phyloP scores from a whole-genome alignment of 2,329 filamentous ascomycete genomes.

The Ophiocordyceps robertsii region DNA sequence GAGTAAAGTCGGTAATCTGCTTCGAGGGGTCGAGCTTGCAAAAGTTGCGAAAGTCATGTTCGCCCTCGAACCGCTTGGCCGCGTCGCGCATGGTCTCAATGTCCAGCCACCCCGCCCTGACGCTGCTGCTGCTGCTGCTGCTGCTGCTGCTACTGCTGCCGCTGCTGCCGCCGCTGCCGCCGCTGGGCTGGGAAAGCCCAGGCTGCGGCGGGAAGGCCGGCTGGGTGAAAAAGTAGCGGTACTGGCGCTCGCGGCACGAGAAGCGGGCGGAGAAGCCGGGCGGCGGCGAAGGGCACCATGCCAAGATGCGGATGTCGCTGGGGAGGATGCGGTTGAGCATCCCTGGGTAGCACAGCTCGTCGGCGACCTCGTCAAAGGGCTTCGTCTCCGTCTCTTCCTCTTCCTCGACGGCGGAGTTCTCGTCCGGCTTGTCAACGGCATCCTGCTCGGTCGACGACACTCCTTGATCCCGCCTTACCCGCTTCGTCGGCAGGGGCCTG shows the following conservation, averaged over 20 bases:
- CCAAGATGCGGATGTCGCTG: constrained; percentile 76
- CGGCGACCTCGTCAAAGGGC: constrained; percentile 51
- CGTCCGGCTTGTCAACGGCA: constrained; percentile 8
- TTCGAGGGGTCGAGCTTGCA: constrained; percentile 89
- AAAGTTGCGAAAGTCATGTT: constrained; percentile 92
- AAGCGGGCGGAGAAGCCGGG: constrained; percentile 79
- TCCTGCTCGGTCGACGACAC: background rate
- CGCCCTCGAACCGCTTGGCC: constrained; percentile 65
- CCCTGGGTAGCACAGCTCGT: constrained; percentile 75
- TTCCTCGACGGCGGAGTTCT: constrained; percentile 2
- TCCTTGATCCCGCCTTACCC: constrained; percentile 8
- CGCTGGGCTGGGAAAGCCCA: constrained; percentile 4
- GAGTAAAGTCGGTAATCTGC: constrained; percentile 71
- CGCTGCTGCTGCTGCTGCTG: constrained; percentile 4
- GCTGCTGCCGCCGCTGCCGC: constrained; percentile 1
- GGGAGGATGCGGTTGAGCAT: constrained; percentile 81
- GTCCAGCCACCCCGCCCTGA: constrained; percentile 67
- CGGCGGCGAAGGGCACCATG: constrained; percentile 81
- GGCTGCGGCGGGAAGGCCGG: constrained; percentile 63
- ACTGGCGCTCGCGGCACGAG: constrained; percentile 80
- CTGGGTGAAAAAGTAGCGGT: constrained; percentile 96
- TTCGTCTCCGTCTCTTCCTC: constrained; percentile 6
- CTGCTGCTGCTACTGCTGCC: constrained; percentile 4
- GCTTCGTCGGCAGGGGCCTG: constrained; percentile 37
- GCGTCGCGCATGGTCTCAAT: constrained; percentile 76